Evolutionary conservation across 345 rosid genomes (phyloP), one percentile per base, ranked within the genome.

Genomic region (Dipteronia dyeriana): DNA sequence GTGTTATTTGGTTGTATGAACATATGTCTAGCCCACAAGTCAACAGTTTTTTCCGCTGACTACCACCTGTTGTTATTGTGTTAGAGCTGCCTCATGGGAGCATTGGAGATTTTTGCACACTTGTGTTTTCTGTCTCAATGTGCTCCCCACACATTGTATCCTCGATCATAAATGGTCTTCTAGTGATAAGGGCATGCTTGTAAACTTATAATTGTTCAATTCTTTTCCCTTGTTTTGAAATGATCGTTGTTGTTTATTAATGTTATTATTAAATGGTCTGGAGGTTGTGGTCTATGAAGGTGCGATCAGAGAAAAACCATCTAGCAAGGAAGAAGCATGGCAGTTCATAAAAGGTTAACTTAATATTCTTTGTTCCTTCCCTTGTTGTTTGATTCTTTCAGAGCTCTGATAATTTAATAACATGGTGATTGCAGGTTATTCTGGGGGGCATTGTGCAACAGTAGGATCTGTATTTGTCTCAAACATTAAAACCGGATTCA

Each of bases 231-330:
- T 66, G 41, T 51, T 59, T 70, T n/a, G 54, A 38, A 82, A 72
- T 43, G 38, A 70, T 51, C 9, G 70, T 56, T 74, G 70, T 76
- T 71, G 60, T 79, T 68, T 62, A 83, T 86, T 76, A 85, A 71
- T 80, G 78, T 85, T 84, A 56, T 66, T 76, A 53, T 76, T 65
- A 78, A 81, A 84, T 78, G 75, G 76, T 87, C 64, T 81, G 75
- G 77, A 96, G 97, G 99, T 96, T 85, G 98, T 92, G 34, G 92
- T 92, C 84, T 89, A 90, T 86, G 95, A 91, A 86, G 93, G 89
- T 85, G 80, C 60, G 3, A 76, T 93, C 41, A 90, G 97, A 86
- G 98, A 93, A 85, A 93, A 93, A 84, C 97, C 97, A 66, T 91
- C 89, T 29, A 79, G 80, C 78, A 86, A 79, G 68, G 91, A 89